Evolutionary conservation across 371 early-diverging fungal species (phyloP), one percentile per base, ranked within the genome.

Genomic region (Funneliformis caledonium): DNA sequence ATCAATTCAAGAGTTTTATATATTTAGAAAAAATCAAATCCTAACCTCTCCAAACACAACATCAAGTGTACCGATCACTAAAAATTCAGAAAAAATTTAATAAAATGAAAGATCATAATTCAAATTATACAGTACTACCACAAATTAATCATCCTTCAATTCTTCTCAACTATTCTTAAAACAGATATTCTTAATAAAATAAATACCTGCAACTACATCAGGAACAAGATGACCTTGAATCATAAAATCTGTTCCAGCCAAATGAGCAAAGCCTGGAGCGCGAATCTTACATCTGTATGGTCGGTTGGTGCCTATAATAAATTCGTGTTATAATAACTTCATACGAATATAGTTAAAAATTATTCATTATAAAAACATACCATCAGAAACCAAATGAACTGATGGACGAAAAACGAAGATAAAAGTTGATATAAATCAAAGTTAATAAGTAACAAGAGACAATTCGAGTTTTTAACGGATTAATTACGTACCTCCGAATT

Each of bases 251-350:
- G 94, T 86, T 75, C 94, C 97, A 76, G 95, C 94, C 82, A 99
- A 88, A 86, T 98, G 99, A 69, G 93, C 90, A 88, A 96, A 98
- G 76, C 99, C 99, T 60, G 99, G 99, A n/a, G 99, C 97, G 82
- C 95, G 90, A 82, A 98, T 97, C 88, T 97, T 97, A 91, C 98
- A 97, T 83, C 98, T 92, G 91, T 98, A 98, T 61, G 99, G 99
- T 80, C 94, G 91, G 89, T 95, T 96, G 72, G 94, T 90, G 2
- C 97, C 97, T 83, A 59, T 5, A 31, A 37, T 4, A 19, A 5
- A 14, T 16, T 43, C 14, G 12, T 52, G 10, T 9, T 33, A 22
- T 59, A 22, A 52, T 12, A 56, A 70, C 22, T n/a, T n/a, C 2
- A 70, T 43, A 19, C 16, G 8, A 70, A 70, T 70, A 10, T 2